phyloP scores from a whole-genome alignment of 805 yeast genomes.

The Hyphopichia homilentoma region DNA sequence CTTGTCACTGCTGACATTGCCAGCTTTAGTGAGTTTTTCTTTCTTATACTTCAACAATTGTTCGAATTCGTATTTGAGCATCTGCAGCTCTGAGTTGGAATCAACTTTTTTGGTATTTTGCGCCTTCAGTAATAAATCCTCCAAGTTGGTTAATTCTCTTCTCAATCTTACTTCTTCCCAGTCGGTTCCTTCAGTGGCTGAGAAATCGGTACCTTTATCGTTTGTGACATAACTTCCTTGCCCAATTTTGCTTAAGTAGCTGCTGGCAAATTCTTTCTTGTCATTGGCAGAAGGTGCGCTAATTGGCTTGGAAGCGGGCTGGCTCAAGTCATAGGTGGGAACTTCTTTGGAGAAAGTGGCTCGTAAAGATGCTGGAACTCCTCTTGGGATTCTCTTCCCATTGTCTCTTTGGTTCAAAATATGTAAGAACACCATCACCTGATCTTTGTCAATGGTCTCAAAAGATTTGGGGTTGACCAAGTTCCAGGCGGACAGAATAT shows the following conservation, averaged over 20 bases:
- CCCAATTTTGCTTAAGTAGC: constrained; percentile 56
- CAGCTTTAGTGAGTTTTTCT: constrained; percentile 37
- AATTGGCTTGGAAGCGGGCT: constrained; percentile 19
- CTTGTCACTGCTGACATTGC: constrained; percentile 12
- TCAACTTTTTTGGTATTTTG: constrained; percentile 17
- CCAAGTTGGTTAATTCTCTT: constrained; percentile 74
- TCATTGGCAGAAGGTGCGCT: constrained; percentile 15
- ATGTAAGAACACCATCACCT: constrained; percentile 83
- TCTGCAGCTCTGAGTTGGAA: constrained; percentile 17
- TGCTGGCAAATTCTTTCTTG: constrained; percentile 47
- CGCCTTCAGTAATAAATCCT: constrained; percentile 57
- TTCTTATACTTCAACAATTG: constrained; percentile 79
- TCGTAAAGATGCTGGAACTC: constrained; percentile 89
- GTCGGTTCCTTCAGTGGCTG: constrained; percentile 72
- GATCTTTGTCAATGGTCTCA: constrained; percentile 90
- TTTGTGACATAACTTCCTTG: constrained; percentile 29
- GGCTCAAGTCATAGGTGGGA: constrained; percentile 63
- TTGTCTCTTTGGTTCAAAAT: constrained; percentile 86
- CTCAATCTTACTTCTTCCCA: constrained; percentile 89
- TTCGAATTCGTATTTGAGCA: constrained; percentile 64
- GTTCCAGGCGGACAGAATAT: constrained; percentile 89
- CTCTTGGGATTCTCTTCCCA: constrained; percentile 80
- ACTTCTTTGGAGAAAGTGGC: constrained; percentile 87
- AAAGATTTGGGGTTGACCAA: constrained; percentile 86
- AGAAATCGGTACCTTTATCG: constrained; percentile 63